A percentile compares a stretch with the other conserved stretches of the same genome.
Conservation (phyloP, 805 yeast species). For the Starmerella roubikii region DNA sequence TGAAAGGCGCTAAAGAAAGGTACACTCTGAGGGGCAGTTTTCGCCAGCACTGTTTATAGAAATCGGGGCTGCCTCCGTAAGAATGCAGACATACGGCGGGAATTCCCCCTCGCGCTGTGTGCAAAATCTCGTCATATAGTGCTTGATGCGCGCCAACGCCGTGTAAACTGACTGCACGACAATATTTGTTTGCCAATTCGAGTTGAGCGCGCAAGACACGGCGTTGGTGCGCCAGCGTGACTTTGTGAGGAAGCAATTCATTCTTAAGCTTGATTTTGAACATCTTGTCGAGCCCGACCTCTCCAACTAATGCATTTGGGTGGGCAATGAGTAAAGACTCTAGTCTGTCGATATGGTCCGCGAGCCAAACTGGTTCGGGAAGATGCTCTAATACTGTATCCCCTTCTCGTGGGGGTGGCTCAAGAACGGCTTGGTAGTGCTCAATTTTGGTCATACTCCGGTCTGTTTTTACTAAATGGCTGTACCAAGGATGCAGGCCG, state of each 20-base stretch:
- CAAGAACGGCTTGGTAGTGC: conserved; percentile 48
- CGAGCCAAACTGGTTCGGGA: conserved; percentile 48
- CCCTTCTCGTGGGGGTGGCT: conserved; percentile 26
- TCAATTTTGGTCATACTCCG: conserved; percentile 5
- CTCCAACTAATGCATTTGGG: conserved; percentile 54
- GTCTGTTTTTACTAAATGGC: conserved; percentile 43
- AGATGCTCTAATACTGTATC: conserved; percentile 31
- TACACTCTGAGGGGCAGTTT: conserved; percentile 24
- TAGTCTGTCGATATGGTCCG: conserved; percentile 27
- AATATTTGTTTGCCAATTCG: conserved; percentile 36
- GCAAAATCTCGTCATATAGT: conserved; percentile 34
- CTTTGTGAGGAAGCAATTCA: conserved; percentile 36
- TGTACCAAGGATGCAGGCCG: conserved; percentile 86
- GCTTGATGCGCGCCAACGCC: conserved; percentile 70
- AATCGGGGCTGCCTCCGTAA: conserved; percentile 71
- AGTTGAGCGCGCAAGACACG: conserved; percentile 39
- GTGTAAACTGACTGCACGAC: conserved; percentile 58
- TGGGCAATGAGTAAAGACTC: conserved; percentile 24
- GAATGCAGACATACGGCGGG: conserved; percentile 55
- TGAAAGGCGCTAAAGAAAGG: conserved; percentile 42
- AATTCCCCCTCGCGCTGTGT: conserved; percentile 6
- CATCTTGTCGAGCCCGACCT: conserved; percentile 75
- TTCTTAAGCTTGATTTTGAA: conserved; percentile 44
- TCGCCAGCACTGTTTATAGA: conserved; percentile 21
- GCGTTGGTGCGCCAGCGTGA: conserved; percentile 53